phyloP scores from a whole-genome alignment of 352 stramenopile species.

The Aphanomyces invadans region DNA sequence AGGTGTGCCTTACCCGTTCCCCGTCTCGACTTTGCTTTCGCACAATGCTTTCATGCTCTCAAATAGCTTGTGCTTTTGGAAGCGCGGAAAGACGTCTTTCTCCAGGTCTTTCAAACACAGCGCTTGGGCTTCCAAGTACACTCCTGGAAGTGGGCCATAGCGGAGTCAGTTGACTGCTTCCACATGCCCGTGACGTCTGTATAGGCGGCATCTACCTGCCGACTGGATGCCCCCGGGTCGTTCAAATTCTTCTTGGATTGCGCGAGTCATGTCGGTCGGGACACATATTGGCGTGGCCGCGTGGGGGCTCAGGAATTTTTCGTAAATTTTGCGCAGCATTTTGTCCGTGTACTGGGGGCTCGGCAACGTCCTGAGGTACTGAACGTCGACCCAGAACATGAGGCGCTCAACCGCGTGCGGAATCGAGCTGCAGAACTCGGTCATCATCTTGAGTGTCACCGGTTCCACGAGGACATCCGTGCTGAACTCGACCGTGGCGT shows the following conservation, averaged over 20 bases:
- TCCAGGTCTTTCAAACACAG: constrained; percentile 62
- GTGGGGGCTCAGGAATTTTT: constrained; percentile 74
- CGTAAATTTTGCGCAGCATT: constrained; percentile 74
- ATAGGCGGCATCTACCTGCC: constrained; percentile 2
- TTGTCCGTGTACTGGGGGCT: constrained; percentile 76
- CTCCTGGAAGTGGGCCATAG: too few relatives aligned
- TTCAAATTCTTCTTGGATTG: constrained; percentile 56
- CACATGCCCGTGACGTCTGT: too few relatives aligned
- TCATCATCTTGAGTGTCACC: constrained; percentile 63
- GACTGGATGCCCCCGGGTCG: constrained; percentile 8
- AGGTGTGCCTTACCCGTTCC: too few relatives aligned
- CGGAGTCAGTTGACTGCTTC: too few relatives aligned
- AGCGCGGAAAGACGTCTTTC: constrained; percentile 65
- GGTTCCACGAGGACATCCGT: constrained; percentile 71
- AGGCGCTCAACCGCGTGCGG: constrained; percentile 51
- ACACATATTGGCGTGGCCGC: constrained; percentile 67
- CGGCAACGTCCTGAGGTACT: constrained; percentile 59
- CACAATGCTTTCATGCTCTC: constrained; percentile 72
- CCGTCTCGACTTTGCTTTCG: constrained; percentile 8
- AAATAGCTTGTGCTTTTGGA: constrained; percentile 68
- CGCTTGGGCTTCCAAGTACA: constrained; percentile 57
- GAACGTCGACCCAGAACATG: constrained; percentile 76
- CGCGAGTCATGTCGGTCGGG: constrained; percentile 50
- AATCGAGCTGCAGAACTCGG: constrained; percentile 51
- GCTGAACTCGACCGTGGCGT: constrained; percentile 66